Conservation (phyloP, 139 green algal species). For the Chlamydomonas sp. region DNA sequence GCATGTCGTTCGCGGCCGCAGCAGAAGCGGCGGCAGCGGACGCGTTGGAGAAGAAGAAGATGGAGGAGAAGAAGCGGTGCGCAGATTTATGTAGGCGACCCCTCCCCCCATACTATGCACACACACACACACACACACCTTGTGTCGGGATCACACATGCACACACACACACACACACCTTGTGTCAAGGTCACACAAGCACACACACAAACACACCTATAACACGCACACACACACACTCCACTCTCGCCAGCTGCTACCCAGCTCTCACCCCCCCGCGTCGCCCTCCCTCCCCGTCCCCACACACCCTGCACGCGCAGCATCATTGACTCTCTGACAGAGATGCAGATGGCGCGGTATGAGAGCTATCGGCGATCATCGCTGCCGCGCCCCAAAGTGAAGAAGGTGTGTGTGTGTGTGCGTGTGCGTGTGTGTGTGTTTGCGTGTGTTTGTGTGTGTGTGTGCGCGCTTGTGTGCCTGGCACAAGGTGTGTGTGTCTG, state of each 20-base stretch:
- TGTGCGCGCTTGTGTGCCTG: background rate
- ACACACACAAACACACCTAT: too few relatives aligned
- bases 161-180: too few relatives aligned
- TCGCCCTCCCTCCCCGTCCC: too few relatives aligned
- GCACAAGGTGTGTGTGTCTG: too few relatives aligned
- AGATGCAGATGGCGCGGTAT: constrained; percentile 62
- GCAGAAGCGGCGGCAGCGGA: constrained; percentile 11
- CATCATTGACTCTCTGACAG: constrained; percentile 52
- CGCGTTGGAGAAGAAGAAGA: constrained; percentile 3
- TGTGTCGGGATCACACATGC: too few relatives aligned
- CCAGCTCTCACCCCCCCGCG: too few relatives aligned
- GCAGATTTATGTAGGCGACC: background rate
- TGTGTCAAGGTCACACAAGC: too few relatives aligned
- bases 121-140: too few relatives aligned
- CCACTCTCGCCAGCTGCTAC: too few relatives aligned
- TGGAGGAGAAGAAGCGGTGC: constrained; percentile 9
- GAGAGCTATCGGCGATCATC: constrained; percentile 57
- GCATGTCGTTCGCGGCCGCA: too few relatives aligned
- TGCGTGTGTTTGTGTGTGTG: background rate
- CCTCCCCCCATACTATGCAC: background rate
- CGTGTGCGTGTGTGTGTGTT: background rate
- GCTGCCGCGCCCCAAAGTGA: constrained; percentile 46
- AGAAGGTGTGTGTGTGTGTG: constrained; percentile 16
- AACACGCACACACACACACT: too few relatives aligned
- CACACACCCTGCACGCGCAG: too few relatives aligned